Evolutionary conservation across 1,139 yeast genomes (phyloP), one percentile per base, ranked within the genome.

Genomic region (Suhomyces ambrosiae): DNA sequence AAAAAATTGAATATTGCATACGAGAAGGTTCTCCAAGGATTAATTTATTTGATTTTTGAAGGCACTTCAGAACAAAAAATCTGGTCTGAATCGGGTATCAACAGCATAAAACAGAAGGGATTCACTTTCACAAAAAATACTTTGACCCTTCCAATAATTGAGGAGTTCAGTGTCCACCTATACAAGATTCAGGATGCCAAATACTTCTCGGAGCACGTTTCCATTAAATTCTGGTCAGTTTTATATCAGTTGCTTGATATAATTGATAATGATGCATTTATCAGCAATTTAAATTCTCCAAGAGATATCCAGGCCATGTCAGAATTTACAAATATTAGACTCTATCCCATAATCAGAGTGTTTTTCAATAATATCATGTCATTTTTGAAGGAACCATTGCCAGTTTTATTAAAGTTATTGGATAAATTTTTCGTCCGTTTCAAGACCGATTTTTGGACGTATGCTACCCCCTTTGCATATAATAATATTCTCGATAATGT

Each of bases 401-500:
- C 85, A 0, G 58, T 67, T 16, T 56, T 82, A 5, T 58, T 85
- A 19, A 58, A 74, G 35, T 73, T 76, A 2, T 64, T 83, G 23
- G 51, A 64, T 7, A 44, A 66, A 13, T 56, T 80, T 2, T 54
- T 82, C 19, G 39, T 43, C 2, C 62, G 62, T 30, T 62, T 76
- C 15, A 68, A 66, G 7, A 14, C 50, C 0, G 58, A 61, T 2
- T 76, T 80, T 42, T 84, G 90, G 88, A 49, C 53, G 1, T 49
- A 58, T 18, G 64, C 78, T 2, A 61, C 70, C 2, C 85, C 84
- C 0, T 72, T 66, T 47, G 71, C 73, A 3, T 78, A 68, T 44
- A 69, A 70, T 32, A 76, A 76, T 40, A 61, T 80, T 27, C 53
- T 82, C 29, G 86, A 81, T 45, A 67, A 76, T n/a, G 64, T 81